Evolutionary conservation across 2,329 filamentous ascomycete species (phyloP), one percentile per base, ranked within the genome.

Genomic region (Aspergillus unguis): DNA sequence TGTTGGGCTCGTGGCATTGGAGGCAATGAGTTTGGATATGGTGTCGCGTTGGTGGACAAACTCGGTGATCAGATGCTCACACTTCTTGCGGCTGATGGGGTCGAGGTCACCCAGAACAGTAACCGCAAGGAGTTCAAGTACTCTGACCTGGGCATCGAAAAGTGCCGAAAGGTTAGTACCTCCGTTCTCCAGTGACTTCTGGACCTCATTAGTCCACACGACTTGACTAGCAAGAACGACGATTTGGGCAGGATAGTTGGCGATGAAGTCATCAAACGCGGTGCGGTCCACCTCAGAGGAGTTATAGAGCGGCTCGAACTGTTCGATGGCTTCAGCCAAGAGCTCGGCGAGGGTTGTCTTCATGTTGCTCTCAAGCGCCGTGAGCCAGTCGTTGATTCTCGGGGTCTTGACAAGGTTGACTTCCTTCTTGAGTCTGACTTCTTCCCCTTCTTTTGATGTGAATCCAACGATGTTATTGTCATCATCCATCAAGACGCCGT

Each of bases 381-480:
- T 88, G n/a, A 99, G 81, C 94, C 94, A 99, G 71, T 99, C 94
- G 65, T 99, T 99, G 78, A 99, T 96, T 64, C 90, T 88, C 0
- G 95, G 95, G 1, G 90, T 95, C 73, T 96, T 96, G 63, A 90
- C 82, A 44, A 99, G 80, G 11, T 90, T 96, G 56, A 99, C 92
- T 48, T 94, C 88, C 65, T 88, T 92, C 75, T 92, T 95, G 54
- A 99, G 77, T 57, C 81, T 81, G 45, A 99, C 90, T 57, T 86
- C 81, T 72, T 99, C 94, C 48, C 87, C 92, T 73, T 99, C 95
- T 68, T 96, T 96, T 0, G 94, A 99, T 2, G 88, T 94, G 64
- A 97, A 92, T 5, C 91, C 92, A 27, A 87, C 86, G 58, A 99
- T 97, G 57, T 90, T 85, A 27, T 85, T 84, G 63, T 96, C 89